phyloP scores from a whole-genome alignment of 164 flowering plant genomes.

The Berberis thunbergii region DNA sequence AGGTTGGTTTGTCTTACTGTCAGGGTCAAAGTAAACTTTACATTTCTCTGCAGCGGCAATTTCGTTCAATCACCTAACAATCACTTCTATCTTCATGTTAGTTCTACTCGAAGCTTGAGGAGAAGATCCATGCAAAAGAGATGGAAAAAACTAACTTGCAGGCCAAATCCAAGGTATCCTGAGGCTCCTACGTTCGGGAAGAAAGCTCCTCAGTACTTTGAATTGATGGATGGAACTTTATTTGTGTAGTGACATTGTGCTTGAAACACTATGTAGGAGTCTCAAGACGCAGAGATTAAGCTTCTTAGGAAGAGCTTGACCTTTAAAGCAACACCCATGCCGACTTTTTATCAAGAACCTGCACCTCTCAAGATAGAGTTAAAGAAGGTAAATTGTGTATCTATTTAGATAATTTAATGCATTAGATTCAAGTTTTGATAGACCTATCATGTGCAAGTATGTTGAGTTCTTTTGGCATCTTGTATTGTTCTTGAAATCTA shows the following conservation, averaged over 20 bases:
- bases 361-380: conserved; percentile 70
- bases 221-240: neutral
- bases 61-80: neutral
- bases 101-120: conserved; percentile 90
- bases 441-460: neutral
- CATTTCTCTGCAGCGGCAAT: neutral
- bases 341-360: conserved; percentile 91
- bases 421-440: too few species aligned
- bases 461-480: neutral
- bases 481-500: neutral
- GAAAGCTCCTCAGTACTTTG: neutral
- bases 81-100: conserved; percentile 18
- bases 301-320: conserved; percentile 65
- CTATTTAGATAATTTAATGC: neutral
- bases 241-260: neutral
- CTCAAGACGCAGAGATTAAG: conserved; percentile 84
- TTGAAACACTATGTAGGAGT: conserved; percentile 39
- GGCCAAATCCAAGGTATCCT: conserved; percentile 76
- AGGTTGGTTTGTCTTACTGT: conserved; percentile 37
- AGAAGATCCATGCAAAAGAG: conserved; percentile 80
- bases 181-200: neutral
- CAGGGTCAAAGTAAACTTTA: neutral
- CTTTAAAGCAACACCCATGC: conserved; percentile 97
- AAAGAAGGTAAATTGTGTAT: conserved; percentile 54
- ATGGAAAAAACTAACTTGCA: conserved; percentile 60